Evolutionary conservation across 2,329 filamentous ascomycete genomes (phyloP).

Genomic region (Aspergillus sp.): DNA sequence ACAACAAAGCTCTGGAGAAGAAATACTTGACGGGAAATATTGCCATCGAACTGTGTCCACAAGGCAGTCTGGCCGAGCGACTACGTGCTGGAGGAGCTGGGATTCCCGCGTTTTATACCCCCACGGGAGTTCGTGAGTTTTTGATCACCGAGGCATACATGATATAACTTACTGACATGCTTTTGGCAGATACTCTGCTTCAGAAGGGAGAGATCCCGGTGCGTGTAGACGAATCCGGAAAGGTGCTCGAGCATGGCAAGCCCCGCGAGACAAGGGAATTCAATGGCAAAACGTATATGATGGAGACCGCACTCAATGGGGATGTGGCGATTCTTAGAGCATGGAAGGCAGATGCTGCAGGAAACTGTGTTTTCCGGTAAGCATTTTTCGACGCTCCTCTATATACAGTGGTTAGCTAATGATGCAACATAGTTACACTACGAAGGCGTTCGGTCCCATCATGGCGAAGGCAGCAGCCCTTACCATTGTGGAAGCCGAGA

Average conservation of each 20-base stretch:
- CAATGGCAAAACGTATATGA: constrained; percentile 69
- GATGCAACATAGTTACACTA: constrained; percentile 56
- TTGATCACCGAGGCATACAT: background rate
- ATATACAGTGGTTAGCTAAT: too few relatives aligned
- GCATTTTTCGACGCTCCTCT: constrained; percentile 15
- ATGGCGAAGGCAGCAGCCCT: constrained; percentile 80
- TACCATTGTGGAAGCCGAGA: constrained; percentile 81
- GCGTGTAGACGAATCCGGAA: constrained; percentile 79
- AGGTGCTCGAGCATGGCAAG: constrained; percentile 70
- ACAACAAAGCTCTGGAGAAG: constrained; percentile 74
- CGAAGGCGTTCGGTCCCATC: constrained; percentile 71
- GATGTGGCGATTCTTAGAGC: constrained; percentile 78
- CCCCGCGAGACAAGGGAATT: constrained; percentile 73
- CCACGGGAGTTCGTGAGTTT: constrained; percentile 66
- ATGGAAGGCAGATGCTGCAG: constrained; percentile 73
- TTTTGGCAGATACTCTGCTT: constrained; percentile 36
- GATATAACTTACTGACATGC: background rate
- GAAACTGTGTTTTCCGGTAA: constrained; percentile 76
- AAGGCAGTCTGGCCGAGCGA: constrained; percentile 57
- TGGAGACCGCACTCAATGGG: constrained; percentile 74
- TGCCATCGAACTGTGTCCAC: constrained; percentile 73
- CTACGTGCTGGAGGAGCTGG: constrained; percentile 72
- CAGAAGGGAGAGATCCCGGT: constrained; percentile 57
- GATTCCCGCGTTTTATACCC: constrained; percentile 79
- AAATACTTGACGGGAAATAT: constrained; percentile 75